A percentile compares a stretch with the other conserved stretches of the same genome.
Evolutionary conservation across 345 rosid genomes (phyloP).

Genomic region (Linum lewisii): DNA sequence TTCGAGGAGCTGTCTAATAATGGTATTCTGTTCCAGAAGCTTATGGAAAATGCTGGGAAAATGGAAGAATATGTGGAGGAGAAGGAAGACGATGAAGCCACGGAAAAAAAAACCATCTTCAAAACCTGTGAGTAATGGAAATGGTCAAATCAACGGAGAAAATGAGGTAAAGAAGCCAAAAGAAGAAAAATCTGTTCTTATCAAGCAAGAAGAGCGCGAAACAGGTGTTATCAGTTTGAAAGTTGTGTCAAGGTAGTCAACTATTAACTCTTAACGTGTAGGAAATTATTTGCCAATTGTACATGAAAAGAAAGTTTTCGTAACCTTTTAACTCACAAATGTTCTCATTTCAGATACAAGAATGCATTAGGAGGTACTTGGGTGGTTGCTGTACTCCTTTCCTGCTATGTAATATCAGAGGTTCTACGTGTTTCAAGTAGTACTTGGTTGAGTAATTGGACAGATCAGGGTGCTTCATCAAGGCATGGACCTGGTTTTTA

Average conservation of each 20-base stretch:
- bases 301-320: not conserved
- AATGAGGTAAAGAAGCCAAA: constrained; percentile 32
- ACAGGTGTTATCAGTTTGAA: constrained; percentile 84
- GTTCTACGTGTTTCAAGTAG: constrained; percentile 79
- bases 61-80: constrained; percentile 90
- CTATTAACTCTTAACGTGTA: not conserved
- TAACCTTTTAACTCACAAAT: not conserved
- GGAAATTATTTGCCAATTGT: not conserved
- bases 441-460: constrained; percentile 97
- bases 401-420: constrained; percentile 74
- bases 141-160: constrained; percentile 33
- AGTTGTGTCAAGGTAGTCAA: constrained; percentile 58
- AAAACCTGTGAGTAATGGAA: constrained; percentile 50
- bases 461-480: constrained; percentile 50
- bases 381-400: constrained; percentile 73
- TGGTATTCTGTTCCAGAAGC: constrained; percentile 70
- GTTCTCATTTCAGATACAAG: constrained; percentile 53
- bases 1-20: constrained; percentile 69
- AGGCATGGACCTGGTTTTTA: constrained; percentile 60
- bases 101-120: constrained; percentile 34
- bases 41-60: constrained; percentile 99
- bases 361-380: constrained; percentile 95
- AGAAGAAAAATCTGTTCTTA: constrained; percentile 77
- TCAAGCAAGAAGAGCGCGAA: constrained; percentile 96
- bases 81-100: constrained; percentile 38